Evolutionary conservation across 1,139 yeast species (phyloP), one percentile per base, ranked within the genome.

Genomic region (Yamadazyma atmosphaerica): DNA sequence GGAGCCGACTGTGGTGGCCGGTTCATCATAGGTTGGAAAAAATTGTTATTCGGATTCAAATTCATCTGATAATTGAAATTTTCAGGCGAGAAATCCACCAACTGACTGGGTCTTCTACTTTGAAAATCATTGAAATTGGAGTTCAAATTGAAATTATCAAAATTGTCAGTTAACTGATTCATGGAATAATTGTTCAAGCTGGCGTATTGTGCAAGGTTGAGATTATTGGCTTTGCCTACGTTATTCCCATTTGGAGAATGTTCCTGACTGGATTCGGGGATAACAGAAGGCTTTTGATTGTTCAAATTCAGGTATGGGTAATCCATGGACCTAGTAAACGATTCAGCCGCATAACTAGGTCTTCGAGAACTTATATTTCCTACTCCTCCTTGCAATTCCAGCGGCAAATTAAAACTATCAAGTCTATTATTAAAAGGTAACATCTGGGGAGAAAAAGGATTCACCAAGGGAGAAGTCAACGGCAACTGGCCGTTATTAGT

Each of bases 331-430:
- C 79, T 59, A 5, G 78, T 74, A 47, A 72, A 72, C 11, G 76
- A 65, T 50, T 81, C 86, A 7, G 86, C 86, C 5, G 85, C 80
- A 50, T 77, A 80, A 42, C 80, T 71, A 23, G 86, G 86, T 56
- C 86, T 68, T 57, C 86, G 68, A 8, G 83, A 74, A 19, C 78
- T 74, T 31, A 81, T 79, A 41, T 70, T 78, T 12, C 80, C 79
- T 3, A 81, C 65, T 0, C 86, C 86, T 24, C 86, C 85, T 56
- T 79, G 85, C 33, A 81, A 63, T 48, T 81, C 86, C 7, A 64
- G 44, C 0, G 86, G 86, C 41, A 81, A 62, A 42, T 63, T 68
- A 56, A 80, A 79, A 15, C 57, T 38, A 35, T 58, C 61, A 23
- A 37, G 35, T 16, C 42, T 23, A 29, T 42, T 45, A 26, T 38